Conservation (phyloP, 768 basidiomycete species). For the Kwoniella sp. region DNA sequence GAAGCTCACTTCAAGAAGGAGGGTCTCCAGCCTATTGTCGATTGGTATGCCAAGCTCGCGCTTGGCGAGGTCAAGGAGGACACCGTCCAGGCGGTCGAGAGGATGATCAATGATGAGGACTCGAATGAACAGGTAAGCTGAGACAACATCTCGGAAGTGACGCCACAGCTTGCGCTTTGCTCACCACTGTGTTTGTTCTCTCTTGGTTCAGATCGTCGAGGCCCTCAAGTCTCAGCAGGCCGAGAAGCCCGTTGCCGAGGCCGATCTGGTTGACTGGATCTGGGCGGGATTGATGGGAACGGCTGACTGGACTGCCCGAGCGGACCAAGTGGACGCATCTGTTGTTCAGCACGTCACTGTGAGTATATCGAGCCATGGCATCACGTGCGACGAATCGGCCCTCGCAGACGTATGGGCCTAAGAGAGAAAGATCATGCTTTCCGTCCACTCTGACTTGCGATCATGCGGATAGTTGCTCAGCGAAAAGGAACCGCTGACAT, state of each 20-base stretch:
- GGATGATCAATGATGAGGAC: slow-evolving; percentile 67
- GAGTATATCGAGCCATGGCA: slow-evolving; percentile 49
- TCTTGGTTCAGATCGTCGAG: slow-evolving; percentile 66
- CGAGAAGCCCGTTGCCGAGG: slow-evolving; percentile 79
- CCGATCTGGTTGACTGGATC: slow-evolving; percentile 81
- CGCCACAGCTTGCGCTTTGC: background rate
- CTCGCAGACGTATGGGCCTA: no score
- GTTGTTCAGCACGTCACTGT: slow-evolving; percentile 87
- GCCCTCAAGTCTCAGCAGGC: slow-evolving; percentile 72
- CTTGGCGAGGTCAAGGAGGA: slow-evolving; percentile 78
- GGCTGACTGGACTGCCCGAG: slow-evolving; percentile 83
- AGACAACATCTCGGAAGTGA: background rate
- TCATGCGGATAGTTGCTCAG: no score
- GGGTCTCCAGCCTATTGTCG: slow-evolving; percentile 77
- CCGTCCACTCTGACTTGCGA: background rate
- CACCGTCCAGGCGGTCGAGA: slow-evolving; percentile 68
- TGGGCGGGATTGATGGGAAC: slow-evolving; percentile 89
- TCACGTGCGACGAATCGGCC: no score
- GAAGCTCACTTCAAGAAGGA: slow-evolving; percentile 86
- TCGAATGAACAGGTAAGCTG: slow-evolving; percentile 67
- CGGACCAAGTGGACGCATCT: slow-evolving; percentile 88
- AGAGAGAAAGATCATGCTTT: no score
- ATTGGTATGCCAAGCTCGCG: slow-evolving; percentile 93
- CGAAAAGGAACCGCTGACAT: background rate
- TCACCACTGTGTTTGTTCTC: slow-evolving; percentile 1